Evolutionary conservation across 768 basidiomycete species (phyloP).

Genomic region (Mycena pura): DNA sequence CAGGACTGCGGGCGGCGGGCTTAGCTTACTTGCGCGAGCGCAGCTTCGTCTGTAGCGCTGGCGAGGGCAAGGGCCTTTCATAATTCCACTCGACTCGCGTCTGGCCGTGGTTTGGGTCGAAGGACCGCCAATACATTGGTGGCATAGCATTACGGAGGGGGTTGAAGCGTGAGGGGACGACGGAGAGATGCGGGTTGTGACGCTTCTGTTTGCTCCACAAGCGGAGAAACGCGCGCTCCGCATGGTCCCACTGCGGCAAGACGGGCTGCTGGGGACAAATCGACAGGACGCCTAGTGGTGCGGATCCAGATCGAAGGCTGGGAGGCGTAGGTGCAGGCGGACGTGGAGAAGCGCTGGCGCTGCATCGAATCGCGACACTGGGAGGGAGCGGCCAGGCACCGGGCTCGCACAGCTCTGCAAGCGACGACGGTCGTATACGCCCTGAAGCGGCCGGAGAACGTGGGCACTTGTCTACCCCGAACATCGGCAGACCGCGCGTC

Average conservation of each 20-base stretch:
- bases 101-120: not conserved
- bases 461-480: not conserved
- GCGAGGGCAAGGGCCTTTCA: slow-evolving; percentile 14
- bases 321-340: not conserved
- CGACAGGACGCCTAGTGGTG: not conserved
- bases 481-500: not conserved
- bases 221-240: not conserved
- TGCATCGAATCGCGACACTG: not conserved
- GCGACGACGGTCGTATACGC: slow-evolving; percentile 10
- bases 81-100: slow-evolving; percentile 21
- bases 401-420: not conserved
- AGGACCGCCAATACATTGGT: slow-evolving; percentile 9
- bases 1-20: not conserved
- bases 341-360: not conserved
- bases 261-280: not conserved
- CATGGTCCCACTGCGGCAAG: not conserved
- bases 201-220: slow-evolving; percentile 8
- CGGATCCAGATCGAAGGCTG: not conserved
- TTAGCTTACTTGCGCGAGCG: slow-evolving; percentile 15
- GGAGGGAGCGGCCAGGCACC: not conserved
- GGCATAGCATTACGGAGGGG: slow-evolving; percentile 19
- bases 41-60: not conserved
- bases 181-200: slow-evolving; percentile 13
- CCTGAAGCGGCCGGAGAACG: not conserved
- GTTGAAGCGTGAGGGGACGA: slow-evolving; percentile 18